Conservation (phyloP, 2,329 filamentous ascomycete species). For the Fusarium cyanostomum region DNA sequence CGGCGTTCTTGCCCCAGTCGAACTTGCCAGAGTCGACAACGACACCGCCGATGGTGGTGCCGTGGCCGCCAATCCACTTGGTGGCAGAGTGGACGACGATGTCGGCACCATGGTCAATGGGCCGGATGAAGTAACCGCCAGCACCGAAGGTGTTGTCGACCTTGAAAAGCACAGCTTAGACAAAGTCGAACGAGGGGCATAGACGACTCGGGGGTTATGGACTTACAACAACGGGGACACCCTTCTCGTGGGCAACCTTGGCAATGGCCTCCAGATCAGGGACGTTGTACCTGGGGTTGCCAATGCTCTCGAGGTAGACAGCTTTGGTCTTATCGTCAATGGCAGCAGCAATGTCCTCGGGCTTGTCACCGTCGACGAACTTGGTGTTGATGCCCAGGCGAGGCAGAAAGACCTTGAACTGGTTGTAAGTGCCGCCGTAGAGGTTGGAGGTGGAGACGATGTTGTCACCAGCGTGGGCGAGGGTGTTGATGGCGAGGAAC, state of each 20-base stretch:
- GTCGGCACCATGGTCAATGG: constrained; percentile 90
- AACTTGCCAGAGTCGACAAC: constrained; percentile 92
- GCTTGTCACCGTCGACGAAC: constrained; percentile 83
- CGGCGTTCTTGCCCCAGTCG: constrained; percentile 86
- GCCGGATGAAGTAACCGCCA: constrained; percentile 86
- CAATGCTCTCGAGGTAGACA: constrained; percentile 90
- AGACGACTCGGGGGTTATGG: neutral
- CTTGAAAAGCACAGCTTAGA: constrained; percentile 47
- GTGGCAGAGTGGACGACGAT: constrained; percentile 95
- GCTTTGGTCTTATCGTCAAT: constrained; percentile 96
- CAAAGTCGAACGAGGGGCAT: neutral
- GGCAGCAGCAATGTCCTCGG: constrained; percentile 79
- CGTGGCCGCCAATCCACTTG: constrained; percentile 97
- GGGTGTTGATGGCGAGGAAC: constrained; percentile 85
- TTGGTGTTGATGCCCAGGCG: constrained; percentile 89
- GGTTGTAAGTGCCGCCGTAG: constrained; percentile 97
- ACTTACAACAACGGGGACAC: constrained; percentile 71
- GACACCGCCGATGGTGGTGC: constrained; percentile 88
- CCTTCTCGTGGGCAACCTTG: constrained; percentile 76
- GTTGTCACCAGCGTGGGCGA: constrained; percentile 91
- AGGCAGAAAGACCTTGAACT: constrained; percentile 90
- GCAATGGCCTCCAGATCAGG: constrained; percentile 90
- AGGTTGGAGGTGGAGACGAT: constrained; percentile 91
- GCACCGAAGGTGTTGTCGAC: constrained; percentile 97
- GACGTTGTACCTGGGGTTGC: constrained; percentile 93